Evolutionary conservation across 208 protist genomes (phyloP).

Genomic region (Endotrypanum monterogeii): DNA sequence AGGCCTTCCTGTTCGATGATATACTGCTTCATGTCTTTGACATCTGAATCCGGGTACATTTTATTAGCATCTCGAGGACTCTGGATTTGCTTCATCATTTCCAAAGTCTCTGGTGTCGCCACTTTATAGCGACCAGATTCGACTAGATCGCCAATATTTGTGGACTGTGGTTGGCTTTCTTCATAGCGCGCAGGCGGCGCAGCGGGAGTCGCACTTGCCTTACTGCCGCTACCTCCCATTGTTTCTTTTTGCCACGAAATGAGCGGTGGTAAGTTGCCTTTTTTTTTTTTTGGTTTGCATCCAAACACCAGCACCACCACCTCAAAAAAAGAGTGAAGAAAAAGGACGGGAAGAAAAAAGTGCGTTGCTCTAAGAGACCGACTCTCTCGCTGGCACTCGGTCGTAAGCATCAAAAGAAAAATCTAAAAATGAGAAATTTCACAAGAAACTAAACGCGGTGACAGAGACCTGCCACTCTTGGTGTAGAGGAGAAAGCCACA

Average conservation of each 20-base stretch:
- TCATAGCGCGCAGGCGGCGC: conserved; percentile 39
- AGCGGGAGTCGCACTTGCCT: not conserved
- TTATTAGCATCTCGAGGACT: conserved; percentile 50
- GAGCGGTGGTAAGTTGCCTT: too few relatives aligned
- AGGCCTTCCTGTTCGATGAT: conserved; percentile 86
- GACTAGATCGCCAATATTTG: conserved; percentile 75
- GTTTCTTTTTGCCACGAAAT: not conserved
- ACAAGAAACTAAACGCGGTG: too few relatives aligned
- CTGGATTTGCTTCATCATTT: conserved; percentile 85
- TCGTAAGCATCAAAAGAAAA: too few relatives aligned
- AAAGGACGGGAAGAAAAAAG: too few relatives aligned
- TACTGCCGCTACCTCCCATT: conserved; percentile 29
- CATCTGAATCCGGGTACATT: conserved; percentile 73
- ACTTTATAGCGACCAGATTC: conserved; percentile 76
- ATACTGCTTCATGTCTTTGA: conserved; percentile 80
- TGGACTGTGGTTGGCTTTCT: conserved; percentile 64
- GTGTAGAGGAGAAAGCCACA: too few relatives aligned
- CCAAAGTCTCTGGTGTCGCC: conserved; percentile 60
- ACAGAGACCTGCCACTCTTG: too few relatives aligned
- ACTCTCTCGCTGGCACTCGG: too few relatives aligned
- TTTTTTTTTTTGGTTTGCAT: too few relatives aligned
- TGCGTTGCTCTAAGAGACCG: too few relatives aligned
- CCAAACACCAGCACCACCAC: too few relatives aligned
- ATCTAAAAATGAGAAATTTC: too few relatives aligned
- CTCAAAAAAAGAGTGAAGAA: too few relatives aligned